phyloP scores from a whole-genome alignment of 2,329 filamentous ascomycete genomes.

The Pseudogymnoascus sp. region DNA sequence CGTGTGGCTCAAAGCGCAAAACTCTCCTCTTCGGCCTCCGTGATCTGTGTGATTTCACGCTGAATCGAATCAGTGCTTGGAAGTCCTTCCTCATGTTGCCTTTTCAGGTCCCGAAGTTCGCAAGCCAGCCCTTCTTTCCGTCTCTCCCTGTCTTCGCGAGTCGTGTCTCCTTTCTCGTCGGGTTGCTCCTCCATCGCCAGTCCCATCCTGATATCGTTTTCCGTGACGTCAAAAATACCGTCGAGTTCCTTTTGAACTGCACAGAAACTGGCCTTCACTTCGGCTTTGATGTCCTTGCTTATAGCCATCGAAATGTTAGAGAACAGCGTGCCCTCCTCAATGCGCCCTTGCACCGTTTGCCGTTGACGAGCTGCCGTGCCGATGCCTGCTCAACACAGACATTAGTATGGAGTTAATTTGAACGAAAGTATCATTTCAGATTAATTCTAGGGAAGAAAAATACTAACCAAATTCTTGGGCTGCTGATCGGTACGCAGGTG shows the following conservation, averaged over 20 bases:
- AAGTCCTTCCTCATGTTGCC: not conserved
- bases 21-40: not conserved
- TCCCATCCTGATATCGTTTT: conserved; percentile 15
- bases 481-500: conserved; percentile 15
- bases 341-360: conserved; percentile 13
- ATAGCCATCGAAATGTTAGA: conserved; percentile 15
- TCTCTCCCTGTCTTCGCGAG: not conserved
- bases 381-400: conserved; percentile 8
- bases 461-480: conserved; percentile 15
- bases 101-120: not conserved
- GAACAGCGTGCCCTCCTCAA: conserved; percentile 17
- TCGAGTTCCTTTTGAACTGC: not conserved
- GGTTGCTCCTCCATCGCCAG: not conserved
- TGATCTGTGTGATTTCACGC: not conserved
- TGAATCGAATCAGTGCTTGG: not conserved
- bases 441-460: not conserved
- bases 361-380: conserved; percentile 12
- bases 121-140: not conserved
- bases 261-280: conserved; percentile 10
- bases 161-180: not conserved
- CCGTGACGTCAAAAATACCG: no score
- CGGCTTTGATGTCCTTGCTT: conserved; percentile 9
- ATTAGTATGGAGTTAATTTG: not conserved
- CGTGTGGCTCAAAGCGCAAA: not conserved
- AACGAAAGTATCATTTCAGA: not conserved